These are phyloP conservation scores for Carallia pectinifolia DNA, from an alignment of 345 rosid genomes.

Conservation along the genomic window DNA sequence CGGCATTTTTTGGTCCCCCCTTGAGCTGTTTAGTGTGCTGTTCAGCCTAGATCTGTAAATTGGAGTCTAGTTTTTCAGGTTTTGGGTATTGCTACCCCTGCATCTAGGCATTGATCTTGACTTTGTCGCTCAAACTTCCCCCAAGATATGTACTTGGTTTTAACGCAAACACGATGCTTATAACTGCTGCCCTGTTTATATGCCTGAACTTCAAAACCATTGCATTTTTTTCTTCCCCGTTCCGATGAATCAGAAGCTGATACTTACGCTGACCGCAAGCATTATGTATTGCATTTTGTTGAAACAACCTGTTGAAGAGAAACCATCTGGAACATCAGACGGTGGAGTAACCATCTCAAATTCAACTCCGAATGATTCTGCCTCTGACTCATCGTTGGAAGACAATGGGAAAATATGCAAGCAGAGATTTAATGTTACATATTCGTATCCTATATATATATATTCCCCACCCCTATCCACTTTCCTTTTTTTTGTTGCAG, in stretches of 20 bases:
- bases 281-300: slow-evolving; percentile 82
- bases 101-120: background rate
- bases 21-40: too few relatives aligned
- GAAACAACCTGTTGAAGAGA: slow-evolving; percentile 69
- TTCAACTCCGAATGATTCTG: slow-evolving; percentile 77
- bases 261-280: slow-evolving; percentile 84
- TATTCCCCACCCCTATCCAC: background rate
- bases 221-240: background rate
- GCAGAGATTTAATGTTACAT: background rate
- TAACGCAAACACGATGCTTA: background rate
- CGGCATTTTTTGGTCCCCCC: slow-evolving; percentile 64
- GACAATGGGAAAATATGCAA: slow-evolving; percentile 42
- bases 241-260: slow-evolving; percentile 98
- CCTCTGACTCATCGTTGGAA: slow-evolving; percentile 69
- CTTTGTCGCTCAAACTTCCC: background rate
- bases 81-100: too few relatives aligned
- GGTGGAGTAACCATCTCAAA: slow-evolving; percentile 64
- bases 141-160: background rate
- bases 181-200: background rate
- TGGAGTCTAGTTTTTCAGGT: slow-evolving; percentile 97
- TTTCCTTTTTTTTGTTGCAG: background rate
- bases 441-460: slow-evolving; percentile 1
- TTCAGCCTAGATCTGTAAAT: slow-evolving; percentile 87
- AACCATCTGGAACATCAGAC: slow-evolving; percentile 53
- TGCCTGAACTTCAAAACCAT: background rate